Percentiles rank a stretch among this genome's conserved stretches.
phyloP scores from a whole-genome alignment of 768 basidiomycete species.

The Thelephora aurantiotincta region DNA sequence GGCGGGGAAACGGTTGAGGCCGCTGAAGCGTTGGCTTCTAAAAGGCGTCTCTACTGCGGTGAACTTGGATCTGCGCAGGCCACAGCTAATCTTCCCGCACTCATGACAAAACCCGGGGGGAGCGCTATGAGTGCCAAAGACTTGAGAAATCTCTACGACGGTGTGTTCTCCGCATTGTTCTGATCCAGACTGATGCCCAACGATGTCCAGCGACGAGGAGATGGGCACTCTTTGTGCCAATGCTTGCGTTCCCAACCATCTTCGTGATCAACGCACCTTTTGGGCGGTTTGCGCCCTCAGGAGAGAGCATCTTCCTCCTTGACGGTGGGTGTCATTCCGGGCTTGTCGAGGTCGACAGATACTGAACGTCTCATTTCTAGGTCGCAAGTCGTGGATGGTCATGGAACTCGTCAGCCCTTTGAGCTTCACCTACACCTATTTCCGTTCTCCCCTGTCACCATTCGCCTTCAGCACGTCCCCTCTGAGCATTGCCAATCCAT shows the following conservation, averaged over 20 bases:
- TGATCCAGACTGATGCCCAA: too few species aligned
- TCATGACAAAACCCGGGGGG: too few species aligned
- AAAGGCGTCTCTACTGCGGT: too few species aligned
- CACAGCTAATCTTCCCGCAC: too few species aligned
- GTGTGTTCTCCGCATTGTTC: too few species aligned
- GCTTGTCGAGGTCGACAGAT: background rate
- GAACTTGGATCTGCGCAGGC: too few species aligned
- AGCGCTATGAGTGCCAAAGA: too few species aligned
- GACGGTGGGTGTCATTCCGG: conserved; percentile 29
- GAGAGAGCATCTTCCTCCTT: conserved; percentile 32
- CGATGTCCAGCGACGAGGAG: conserved; percentile 22
- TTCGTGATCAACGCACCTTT: conserved; percentile 65
- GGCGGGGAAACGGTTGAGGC: too few species aligned
- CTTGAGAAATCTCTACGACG: too few species aligned
- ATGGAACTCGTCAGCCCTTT: conserved; percentile 63
- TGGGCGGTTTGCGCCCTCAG: conserved; percentile 51
- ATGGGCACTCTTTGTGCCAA: conserved; percentile 29
- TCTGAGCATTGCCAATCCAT: conserved; percentile 22
- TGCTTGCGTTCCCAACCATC: conserved; percentile 20
- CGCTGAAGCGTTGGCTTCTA: too few species aligned
- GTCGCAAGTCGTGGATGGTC: conserved; percentile 50
- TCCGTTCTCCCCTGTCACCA: conserved; percentile 31
- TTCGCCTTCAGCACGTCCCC: conserved; percentile 15
- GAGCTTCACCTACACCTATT: conserved; percentile 35
- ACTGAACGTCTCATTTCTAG: conserved; percentile 17